Evolutionary conservation across 2,329 filamentous ascomycete genomes (phyloP).

Genomic region (Neofusicoccum sp.): DNA sequence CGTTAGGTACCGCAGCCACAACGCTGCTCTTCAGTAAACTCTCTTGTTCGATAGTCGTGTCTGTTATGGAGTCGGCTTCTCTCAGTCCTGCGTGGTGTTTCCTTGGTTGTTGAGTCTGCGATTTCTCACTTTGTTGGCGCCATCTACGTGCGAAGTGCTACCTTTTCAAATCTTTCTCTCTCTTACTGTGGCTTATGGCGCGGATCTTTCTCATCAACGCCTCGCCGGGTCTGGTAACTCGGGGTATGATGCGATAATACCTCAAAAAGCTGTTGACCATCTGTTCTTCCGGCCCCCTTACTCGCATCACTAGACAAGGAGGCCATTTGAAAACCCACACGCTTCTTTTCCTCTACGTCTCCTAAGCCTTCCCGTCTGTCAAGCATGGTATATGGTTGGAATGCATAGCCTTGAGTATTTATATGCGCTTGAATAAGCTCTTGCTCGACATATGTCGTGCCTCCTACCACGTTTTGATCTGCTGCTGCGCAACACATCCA

Average conservation of each 20-base stretch:
- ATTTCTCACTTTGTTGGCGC: not conserved
- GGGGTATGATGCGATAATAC: not conserved
- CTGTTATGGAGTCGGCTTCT: not conserved
- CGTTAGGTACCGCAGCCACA: not conserved
- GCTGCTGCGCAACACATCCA: conserved; percentile 13
- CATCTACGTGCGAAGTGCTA: not conserved
- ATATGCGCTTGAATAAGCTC: conserved; percentile 10
- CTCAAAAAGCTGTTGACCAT: conserved; percentile 1
- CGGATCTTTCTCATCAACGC: not conserved
- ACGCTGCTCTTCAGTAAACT: not conserved
- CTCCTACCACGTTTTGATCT: conserved; percentile 17
- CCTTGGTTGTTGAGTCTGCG: too few relatives aligned
- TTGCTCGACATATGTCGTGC: not conserved
- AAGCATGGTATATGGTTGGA: not conserved
- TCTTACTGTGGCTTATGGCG: not conserved
- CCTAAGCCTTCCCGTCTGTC: not conserved
- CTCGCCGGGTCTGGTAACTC: conserved; percentile 3
- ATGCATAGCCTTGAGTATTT: conserved; percentile 12
- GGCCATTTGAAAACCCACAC: not conserved
- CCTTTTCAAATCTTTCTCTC: not conserved
- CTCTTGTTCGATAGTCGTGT: not conserved
- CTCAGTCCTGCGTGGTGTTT: not conserved
- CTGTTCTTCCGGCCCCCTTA: not conserved
- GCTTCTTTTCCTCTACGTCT: not conserved
- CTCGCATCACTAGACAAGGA: not conserved